Percentiles rank a stretch among this genome's conserved stretches.
Conservation (phyloP, 306 rosid species). For the Vigna mungo region DNA sequence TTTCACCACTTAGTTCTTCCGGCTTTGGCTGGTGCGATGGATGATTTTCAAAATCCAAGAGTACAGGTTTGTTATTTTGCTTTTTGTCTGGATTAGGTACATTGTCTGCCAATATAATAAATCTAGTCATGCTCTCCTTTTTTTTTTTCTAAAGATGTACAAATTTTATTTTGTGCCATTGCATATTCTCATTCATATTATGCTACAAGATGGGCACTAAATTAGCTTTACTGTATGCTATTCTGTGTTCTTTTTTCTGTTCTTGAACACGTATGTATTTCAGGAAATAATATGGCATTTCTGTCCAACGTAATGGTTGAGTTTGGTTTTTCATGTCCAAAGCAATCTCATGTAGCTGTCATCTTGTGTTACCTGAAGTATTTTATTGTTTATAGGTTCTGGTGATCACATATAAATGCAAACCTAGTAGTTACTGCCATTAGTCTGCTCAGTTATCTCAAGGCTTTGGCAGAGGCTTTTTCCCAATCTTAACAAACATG, state of each 20-base stretch:
- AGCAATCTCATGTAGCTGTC: constrained; percentile 23
- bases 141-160: not conserved
- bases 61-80: constrained; percentile 70
- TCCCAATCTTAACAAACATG: constrained; percentile 8
- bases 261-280: not conserved
- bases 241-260: constrained; percentile 19
- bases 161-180: constrained; percentile 10
- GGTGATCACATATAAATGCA: not conserved
- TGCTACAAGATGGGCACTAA: not conserved
- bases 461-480: constrained; percentile 19
- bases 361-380: constrained; percentile 16
- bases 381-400: not conserved
- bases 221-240: constrained; percentile 16
- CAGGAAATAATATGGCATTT: constrained; percentile 8
- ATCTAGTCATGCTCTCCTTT: constrained; percentile 5
- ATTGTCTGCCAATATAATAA: not conserved
- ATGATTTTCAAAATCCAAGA: constrained; percentile 77
- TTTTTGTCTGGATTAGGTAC: constrained; percentile 16
- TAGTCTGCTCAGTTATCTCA: constrained; percentile 5
- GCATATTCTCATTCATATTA: constrained; percentile 7
- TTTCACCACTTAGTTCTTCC: constrained; percentile 69
- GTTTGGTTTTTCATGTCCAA: constrained; percentile 2
- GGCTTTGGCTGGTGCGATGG: constrained; percentile 75
- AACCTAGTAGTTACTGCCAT: constrained; percentile 1
- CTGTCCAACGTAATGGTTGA: constrained; percentile 13